Conservation (phyloP, 1,284 basidiomycete species). For the Mycena citricolor region DNA sequence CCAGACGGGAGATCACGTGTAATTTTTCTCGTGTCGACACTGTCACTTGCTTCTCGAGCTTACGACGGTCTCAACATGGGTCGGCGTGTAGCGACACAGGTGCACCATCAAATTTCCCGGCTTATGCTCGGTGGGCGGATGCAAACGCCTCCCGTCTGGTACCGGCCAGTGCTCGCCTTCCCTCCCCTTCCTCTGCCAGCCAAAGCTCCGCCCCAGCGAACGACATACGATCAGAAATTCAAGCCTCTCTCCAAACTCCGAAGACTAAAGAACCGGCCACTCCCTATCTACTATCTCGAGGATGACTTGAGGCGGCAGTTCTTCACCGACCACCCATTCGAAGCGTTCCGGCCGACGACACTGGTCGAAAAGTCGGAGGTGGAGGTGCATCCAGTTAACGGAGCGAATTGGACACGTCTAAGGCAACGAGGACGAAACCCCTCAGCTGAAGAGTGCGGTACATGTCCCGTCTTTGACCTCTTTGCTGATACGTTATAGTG, state of each 20-base stretch:
- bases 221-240: slow-evolving; percentile 45
- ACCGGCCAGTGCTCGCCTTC: slow-evolving; percentile 80
- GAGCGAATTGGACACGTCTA: slow-evolving; percentile 70
- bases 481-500: slow-evolving; percentile 46
- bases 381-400: slow-evolving; percentile 56
- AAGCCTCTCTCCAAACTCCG: slow-evolving; percentile 35
- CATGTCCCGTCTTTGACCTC: neutral
- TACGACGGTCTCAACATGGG: too few relatives aligned
- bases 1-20: too few relatives aligned
- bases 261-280: slow-evolving; percentile 52
- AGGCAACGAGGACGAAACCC: slow-evolving; percentile 83
- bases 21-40: too few relatives aligned
- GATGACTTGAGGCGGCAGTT: slow-evolving; percentile 89
- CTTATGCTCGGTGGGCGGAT: slow-evolving; percentile 74
- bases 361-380: slow-evolving; percentile 73
- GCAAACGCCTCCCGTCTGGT: slow-evolving; percentile 80
- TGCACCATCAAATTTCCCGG: slow-evolving; percentile 86
- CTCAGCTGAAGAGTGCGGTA: slow-evolving; percentile 84
- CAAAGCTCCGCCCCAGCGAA: slow-evolving; percentile 62
- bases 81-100: slow-evolving; percentile 83
- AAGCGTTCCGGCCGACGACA: slow-evolving; percentile 81
- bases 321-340: slow-evolving; percentile 95
- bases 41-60: too few relatives aligned
- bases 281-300: slow-evolving; percentile 78
- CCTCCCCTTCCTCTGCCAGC: slow-evolving; percentile 86